Evolutionary conservation across 2,329 filamentous ascomycete genomes (phyloP).

Genomic region (Penicillium sp.): DNA sequence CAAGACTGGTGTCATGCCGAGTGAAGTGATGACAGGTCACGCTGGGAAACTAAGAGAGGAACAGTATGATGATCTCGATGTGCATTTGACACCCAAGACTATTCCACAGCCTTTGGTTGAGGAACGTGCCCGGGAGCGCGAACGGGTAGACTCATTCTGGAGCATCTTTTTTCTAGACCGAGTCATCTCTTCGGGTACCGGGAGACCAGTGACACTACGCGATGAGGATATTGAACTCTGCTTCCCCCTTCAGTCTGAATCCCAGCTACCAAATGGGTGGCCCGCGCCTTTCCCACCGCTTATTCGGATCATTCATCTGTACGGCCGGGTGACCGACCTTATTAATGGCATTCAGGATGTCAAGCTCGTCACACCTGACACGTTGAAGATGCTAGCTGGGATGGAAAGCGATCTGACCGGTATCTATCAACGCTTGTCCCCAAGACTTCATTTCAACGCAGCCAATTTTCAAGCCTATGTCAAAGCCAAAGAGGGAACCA

Average conservation of each 20-base stretch:
- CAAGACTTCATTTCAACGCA: constrained; percentile 77
- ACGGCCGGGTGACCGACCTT: constrained; percentile 79
- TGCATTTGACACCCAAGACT: constrained; percentile 25
- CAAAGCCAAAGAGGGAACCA: constrained; percentile 76
- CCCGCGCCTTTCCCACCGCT: constrained; percentile 77
- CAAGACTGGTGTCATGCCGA: constrained; percentile 56
- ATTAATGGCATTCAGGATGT: constrained; percentile 76
- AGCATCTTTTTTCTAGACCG: constrained; percentile 84
- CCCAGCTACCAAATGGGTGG: constrained; percentile 60
- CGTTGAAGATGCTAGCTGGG: constrained; percentile 67
- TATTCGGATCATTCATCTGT: constrained; percentile 80
- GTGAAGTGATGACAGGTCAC: constrained; percentile 51
- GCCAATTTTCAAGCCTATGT: constrained; percentile 84
- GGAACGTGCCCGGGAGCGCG: constrained; percentile 68
- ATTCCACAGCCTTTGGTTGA: constrained; percentile 50
- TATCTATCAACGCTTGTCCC: constrained; percentile 72
- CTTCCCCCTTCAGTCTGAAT: constrained; percentile 60
- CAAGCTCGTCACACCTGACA: constrained; percentile 72
- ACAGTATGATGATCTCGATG: constrained; percentile 46
- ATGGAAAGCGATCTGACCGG: constrained; percentile 78
- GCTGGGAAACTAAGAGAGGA: constrained; percentile 46
- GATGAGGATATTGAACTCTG: constrained; percentile 82
- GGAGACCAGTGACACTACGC: constrained; percentile 76
- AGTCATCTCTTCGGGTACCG: constrained; percentile 83
- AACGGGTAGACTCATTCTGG: constrained; percentile 86